Evolutionary conservation across 495 filamentous ascomycete genomes (phyloP).

Genomic region (Friedmanniomyces simplex): DNA sequence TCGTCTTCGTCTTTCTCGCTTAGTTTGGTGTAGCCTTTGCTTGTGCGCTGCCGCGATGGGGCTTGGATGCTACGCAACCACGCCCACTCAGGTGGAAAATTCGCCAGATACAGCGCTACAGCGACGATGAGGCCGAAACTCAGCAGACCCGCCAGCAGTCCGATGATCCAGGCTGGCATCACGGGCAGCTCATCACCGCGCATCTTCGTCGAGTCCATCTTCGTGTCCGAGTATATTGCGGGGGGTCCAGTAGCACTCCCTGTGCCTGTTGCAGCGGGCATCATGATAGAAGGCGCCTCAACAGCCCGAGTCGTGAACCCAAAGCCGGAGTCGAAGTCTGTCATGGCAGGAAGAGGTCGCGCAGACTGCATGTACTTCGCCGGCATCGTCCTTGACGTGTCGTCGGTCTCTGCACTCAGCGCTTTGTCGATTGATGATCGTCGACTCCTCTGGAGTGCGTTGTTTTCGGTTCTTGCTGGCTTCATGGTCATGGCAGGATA

Average conservation of each 20-base stretch:
- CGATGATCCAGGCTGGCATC: constrained; percentile 6
- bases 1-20: neutral
- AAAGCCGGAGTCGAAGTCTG: neutral
- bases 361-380: neutral
- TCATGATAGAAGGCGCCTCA: neutral
- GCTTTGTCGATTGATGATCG: neutral
- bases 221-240: neutral
- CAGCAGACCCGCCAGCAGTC: constrained; percentile 1
- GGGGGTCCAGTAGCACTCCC: neutral
- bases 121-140: constrained; percentile 6
- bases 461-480: neutral
- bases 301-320: too few relatives aligned
- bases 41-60: neutral
- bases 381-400: neutral
- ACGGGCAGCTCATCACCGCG: neutral
- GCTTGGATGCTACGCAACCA: neutral
- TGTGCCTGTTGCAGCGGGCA: neutral
- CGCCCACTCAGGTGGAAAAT: constrained; percentile 1
- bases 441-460: neutral
- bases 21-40: neutral
- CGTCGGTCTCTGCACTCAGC: neutral
- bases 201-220: neutral
- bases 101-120: neutral
- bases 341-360: neutral
- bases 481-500: too few relatives aligned